Evolutionary conservation across 1,284 basidiomycete genomes (phyloP).

Genomic region (Ceratobasidium sp.): DNA sequence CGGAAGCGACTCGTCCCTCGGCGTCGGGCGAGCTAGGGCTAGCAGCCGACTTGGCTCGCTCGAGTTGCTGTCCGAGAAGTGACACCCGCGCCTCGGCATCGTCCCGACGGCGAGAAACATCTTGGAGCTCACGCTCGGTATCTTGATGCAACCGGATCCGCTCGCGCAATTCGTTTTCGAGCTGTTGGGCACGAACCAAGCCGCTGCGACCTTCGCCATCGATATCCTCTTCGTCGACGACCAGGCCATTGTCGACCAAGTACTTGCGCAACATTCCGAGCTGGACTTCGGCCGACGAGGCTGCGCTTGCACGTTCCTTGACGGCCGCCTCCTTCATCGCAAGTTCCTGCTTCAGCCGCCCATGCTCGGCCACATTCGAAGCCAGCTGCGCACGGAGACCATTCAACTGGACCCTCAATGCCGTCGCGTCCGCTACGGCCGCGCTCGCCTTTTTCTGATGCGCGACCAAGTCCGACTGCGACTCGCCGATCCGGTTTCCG

Average conservation of each 20-base stretch:
- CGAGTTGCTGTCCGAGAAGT: constrained; percentile 69
- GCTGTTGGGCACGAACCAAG: constrained; percentile 63
- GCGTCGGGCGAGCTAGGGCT: constrained; percentile 53
- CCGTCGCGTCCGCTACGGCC: constrained; percentile 72
- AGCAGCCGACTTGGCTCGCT: constrained; percentile 62
- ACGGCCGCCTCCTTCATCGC: constrained; percentile 73
- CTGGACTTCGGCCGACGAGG: constrained; percentile 77
- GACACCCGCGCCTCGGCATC: constrained; percentile 75
- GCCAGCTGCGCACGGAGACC: constrained; percentile 80
- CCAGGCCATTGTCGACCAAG: constrained; percentile 86
- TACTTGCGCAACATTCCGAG: constrained; percentile 84
- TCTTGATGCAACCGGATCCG: constrained; percentile 74
- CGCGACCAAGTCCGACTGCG: constrained; percentile 71
- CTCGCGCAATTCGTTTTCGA: constrained; percentile 78
- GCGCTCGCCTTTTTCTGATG: constrained; percentile 71
- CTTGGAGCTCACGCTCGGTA: constrained; percentile 71
- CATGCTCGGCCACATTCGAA: constrained; percentile 72
- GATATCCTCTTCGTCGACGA: constrained; percentile 72
- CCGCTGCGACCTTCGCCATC: constrained; percentile 53
- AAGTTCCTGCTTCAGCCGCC: constrained; percentile 72
- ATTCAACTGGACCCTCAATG: constrained; percentile 78
- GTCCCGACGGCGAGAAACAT: constrained; percentile 66
- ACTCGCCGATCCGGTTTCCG: constrained; percentile 70
- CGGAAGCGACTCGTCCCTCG: constrained; percentile 67
- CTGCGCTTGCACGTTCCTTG: constrained; percentile 69